Evolutionary conservation across 176 grass and related monocot genomes (phyloP), one percentile per base, ranked within the genome.

Genomic region (Aegilops umbellulata): DNA sequence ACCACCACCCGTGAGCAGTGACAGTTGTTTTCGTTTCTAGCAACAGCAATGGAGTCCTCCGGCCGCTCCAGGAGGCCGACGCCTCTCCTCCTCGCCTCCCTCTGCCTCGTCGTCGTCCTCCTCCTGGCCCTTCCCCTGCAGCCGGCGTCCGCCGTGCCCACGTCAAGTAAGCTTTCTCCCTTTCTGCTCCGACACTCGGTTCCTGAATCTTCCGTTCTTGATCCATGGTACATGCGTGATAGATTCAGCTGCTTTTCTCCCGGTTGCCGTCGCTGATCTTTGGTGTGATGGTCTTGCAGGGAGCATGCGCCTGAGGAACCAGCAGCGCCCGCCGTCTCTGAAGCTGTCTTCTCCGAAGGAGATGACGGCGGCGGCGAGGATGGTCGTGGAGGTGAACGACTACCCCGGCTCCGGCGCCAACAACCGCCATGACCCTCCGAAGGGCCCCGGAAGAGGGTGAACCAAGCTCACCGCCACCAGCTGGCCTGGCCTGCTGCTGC

Each of bases 301-400:
- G 3, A 85, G 77, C 70, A 44, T 70, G 30, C 63, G 14, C 20
- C 2, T 85, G 53, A 76, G 61, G 75, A 60, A 2, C 76, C 80
- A 3, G 3, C 85, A 74, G 20, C 80, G 7, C 66, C 74, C 77
- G 41, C 69, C 69, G 2, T 60, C 77, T 42, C 14, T 77, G 23
- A 55, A 91, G 15, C 27, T 81, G 2, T 2, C 82, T 26, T 26
- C 68, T 6, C 49, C 11, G 42, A 25, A 88, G 82, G 89, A 51
- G 47, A 17, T 6, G 31, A 8, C 5, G 71, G 32, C 34, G 29
- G 27, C 61, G 46, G 69, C 69, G 60, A 84, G 85, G 76, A 77
- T 88, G 85, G 82, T 10, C n/a, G 76, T 88, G 60, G 89, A 91
- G 89, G 89, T 91, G 76, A 81, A 88, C 76, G 89, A 91, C 62